Conservation (phyloP, 805 yeast species). For the Candida namnaoensis region DNA sequence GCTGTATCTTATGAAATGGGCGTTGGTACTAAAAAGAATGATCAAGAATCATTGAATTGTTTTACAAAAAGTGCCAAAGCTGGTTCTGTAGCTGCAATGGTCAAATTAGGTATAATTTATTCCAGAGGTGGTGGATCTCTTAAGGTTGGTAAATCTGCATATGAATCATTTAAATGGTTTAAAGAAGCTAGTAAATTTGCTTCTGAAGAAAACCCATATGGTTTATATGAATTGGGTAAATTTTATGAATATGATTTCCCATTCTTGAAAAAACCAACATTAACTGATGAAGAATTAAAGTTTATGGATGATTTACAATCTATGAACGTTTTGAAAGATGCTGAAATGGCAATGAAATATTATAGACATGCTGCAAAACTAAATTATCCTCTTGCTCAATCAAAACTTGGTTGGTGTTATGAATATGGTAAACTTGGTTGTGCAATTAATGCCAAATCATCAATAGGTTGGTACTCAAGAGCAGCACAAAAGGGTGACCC, state of each 20-base stretch:
- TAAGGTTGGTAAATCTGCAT: slow-evolving; percentile 28
- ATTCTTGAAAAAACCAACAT: slow-evolving; percentile 2
- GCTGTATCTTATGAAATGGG: slow-evolving; percentile 70
- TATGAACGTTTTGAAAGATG: slow-evolving; percentile 24
- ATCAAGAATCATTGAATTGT: slow-evolving; percentile 39
- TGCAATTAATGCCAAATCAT: slow-evolving; percentile 42
- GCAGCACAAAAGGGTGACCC: slow-evolving; percentile 56
- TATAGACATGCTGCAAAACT: slow-evolving; percentile 52
- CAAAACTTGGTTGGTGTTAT: slow-evolving; percentile 61
- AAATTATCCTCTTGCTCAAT: slow-evolving; percentile 60
- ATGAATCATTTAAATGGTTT: slow-evolving; percentile 42
- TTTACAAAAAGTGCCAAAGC: slow-evolving; percentile 54
- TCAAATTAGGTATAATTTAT: slow-evolving; percentile 60
- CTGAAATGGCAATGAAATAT: slow-evolving; percentile 36
- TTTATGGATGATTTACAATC: slow-evolving; percentile 24
- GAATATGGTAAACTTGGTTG: slow-evolving; percentile 59
- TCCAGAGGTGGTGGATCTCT: slow-evolving; percentile 35
- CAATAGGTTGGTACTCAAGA: slow-evolving; percentile 67
- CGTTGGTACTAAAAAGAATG: slow-evolving; percentile 38
- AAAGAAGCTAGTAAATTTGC: slow-evolving; percentile 37
- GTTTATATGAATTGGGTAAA: slow-evolving; percentile 49
- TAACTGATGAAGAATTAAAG: slow-evolving; percentile 17
- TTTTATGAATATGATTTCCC: slow-evolving; percentile 39
- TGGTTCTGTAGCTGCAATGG: slow-evolving; percentile 62
- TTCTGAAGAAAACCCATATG: slow-evolving; percentile 39